Base-by-base conservation (phyloP, 106 monocot species). In the Allium cepa region DNA sequence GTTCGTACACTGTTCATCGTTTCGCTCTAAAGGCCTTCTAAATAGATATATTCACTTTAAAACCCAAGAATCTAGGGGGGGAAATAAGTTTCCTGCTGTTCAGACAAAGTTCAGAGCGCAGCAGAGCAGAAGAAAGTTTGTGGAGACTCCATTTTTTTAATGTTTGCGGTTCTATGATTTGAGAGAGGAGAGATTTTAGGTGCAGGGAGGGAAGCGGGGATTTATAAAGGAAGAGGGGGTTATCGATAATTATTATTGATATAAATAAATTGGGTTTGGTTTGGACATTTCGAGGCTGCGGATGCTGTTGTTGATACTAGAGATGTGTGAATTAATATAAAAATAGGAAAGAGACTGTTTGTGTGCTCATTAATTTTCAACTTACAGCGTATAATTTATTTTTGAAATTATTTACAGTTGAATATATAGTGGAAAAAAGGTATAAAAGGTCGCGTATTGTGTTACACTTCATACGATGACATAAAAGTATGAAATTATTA, bases 1-100 rank as follows among this genome's bases (percentile, higher is more conserved):
- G 76, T 46, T 6, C 77, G 63, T 22, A 59, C 55, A 47, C 82
- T 70, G 69, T 75, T 75, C 79, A 75, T 71, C 63, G 66, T 2
- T 49, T 26, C 11, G 50, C 60, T 7, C 50, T 36, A 36, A 36
- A 36, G 36, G 36, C 50, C 10, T 7, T 27, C 17, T 47, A 50
- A n/a, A 10, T 10, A 14, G 45, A 60, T 48, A 28, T 59, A 60
- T 12, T 17, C 8, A 11, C 47, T 66, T 47, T 22, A 27, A 53
- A 27, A 68, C 8, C 11, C 45, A 64, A 45, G 47, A 13, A 64
- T 7, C 11, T 22, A 76, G 63, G 36, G 60, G 18, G 46, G 60
- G 50, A 53, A 61, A 48, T n/a, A 60, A 48, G 64, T 47, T 58
- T 47, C 73, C 53, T 51, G 7, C 1, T 64, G 63, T 62, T 74